These are phyloP conservation scores for Colletotrichum trifolii DNA, from an alignment of 2,329 filamentous ascomycete species.

Conservation along the genomic window DNA sequence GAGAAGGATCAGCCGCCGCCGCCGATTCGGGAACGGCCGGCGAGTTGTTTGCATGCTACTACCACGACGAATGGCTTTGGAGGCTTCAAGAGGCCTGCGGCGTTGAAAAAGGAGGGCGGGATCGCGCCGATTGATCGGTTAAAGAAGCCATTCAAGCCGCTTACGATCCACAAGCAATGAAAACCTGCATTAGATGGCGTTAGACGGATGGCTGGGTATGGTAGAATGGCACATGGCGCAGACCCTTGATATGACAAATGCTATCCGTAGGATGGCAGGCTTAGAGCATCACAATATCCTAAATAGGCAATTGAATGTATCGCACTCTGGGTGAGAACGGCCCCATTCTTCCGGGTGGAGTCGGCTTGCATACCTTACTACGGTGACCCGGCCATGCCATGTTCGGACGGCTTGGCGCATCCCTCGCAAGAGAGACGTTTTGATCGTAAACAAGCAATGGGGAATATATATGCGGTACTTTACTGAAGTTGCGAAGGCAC, in stretches of 20 bases:
- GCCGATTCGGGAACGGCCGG: constrained; percentile 51
- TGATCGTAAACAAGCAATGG: constrained; percentile 9
- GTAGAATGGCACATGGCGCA: not conserved
- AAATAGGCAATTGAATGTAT: not conserved
- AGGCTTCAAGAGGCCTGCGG: constrained; percentile 57
- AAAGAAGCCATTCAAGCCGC: constrained; percentile 66
- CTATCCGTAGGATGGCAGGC: not conserved
- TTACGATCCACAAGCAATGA: constrained; percentile 59
- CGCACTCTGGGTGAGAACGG: not conserved
- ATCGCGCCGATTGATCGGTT: constrained; percentile 62
- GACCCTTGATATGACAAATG: not conserved
- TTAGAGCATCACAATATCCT: not conserved
- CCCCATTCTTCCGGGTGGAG: constrained; percentile 1
- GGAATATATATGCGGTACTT: constrained; percentile 1
- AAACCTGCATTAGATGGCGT: not conserved
- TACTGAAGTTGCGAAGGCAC: not conserved
- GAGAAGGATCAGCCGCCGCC: constrained; percentile 42
- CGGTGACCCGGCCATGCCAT: not conserved
- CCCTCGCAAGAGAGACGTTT: constrained; percentile 21
- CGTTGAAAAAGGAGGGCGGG: constrained; percentile 51
- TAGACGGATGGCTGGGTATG: not conserved
- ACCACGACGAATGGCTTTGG: constrained; percentile 54
- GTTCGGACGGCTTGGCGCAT: constrained; percentile 11
- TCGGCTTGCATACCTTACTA: constrained; percentile 5
- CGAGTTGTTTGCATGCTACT: constrained; percentile 62